A percentile compares a stretch with the other conserved stretches of the same genome.
These are phyloP conservation scores for Petrea volubilis DNA, from an alignment of 257 asterid genomes.

Conservation along the genomic window DNA sequence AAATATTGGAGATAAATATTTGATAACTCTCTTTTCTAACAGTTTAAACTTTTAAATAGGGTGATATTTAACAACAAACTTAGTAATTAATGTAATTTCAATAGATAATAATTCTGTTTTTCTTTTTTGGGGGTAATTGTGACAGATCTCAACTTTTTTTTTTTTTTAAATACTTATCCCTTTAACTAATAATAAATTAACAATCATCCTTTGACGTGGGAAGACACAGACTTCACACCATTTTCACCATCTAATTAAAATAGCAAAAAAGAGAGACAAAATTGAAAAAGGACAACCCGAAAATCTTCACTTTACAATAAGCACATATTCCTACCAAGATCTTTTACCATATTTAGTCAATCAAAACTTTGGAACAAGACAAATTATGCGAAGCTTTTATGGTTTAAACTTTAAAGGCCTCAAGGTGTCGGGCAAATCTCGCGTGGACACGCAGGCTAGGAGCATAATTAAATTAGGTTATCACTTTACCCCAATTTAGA, in stretches of 20 bases:
- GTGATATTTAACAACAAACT: no score
- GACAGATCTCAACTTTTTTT: no score
- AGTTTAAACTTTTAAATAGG: no score
- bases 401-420: background rate
- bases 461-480: constrained; percentile 28
- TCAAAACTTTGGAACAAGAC: constrained; percentile 15
- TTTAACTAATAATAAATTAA: constrained; percentile 1
- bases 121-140: no score
- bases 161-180: background rate
- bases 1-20: no score
- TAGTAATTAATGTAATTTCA: no score
- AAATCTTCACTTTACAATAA: background rate
- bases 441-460: constrained; percentile 38
- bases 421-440: constrained; percentile 7
- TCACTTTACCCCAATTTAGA: constrained; percentile 24
- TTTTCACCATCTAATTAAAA: no score
- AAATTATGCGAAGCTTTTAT: background rate
- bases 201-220: constrained; percentile 18
- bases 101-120: no score
- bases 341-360: constrained; percentile 22
- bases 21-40: no score
- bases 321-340: constrained; percentile 1
- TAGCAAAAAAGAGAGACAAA: background rate
- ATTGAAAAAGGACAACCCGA: background rate
- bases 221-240: background rate